Evolutionary conservation across 139 green algal species (phyloP), one percentile per base, ranked within the genome.

Genomic region (Chlamydomonas sphaeroides): DNA sequence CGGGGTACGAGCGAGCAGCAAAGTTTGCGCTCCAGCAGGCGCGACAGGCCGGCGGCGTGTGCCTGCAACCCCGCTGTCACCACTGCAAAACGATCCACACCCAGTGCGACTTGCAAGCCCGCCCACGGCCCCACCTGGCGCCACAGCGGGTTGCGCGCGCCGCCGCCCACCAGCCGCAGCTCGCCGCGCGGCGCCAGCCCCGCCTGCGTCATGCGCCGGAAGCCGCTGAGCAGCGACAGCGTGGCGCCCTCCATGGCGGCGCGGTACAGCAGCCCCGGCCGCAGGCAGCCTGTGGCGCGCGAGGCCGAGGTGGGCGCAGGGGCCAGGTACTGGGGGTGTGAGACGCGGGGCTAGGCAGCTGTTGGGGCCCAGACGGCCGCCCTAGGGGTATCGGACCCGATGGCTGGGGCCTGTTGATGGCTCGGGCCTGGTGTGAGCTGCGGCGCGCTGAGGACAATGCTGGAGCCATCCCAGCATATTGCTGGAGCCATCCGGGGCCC

Each of bases 161-260:
- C 95, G 39, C 95, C 95, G 7, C 95, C 95, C 36, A 98, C 95
- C 53, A 98, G 80, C 18, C 89, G 83, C 78, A 98, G 61, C 63
- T 78, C 21, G 7, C 6, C 33, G 20, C 42, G 77, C 8, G 77
- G 66, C 56, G 33, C 66, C 57, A 95, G 68, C 26, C 91, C 91
- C 66, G 91, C 83, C 0, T 66, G 45, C 65, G 85, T 8, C 86
- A 94, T 89, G 18, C 79, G 53, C 3, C 63, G 69, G 28, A 89
- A 77, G 57, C 92, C 95, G 10, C 84, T 85, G 32, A 95, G 79
- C 36, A 98, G 85, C n/a, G 88, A 90, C 39, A 95, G 94, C 14
- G 95, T 97, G 53, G 87, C 91, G 0, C 94, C 95, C 84, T 98
- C 95, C 23, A 98, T 73, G 6, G 95, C 95, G 4, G 95, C 94